Evolutionary conservation across 2,329 filamentous ascomycete species (phyloP).

Genomic region (Tolypocladium amazonense): DNA sequence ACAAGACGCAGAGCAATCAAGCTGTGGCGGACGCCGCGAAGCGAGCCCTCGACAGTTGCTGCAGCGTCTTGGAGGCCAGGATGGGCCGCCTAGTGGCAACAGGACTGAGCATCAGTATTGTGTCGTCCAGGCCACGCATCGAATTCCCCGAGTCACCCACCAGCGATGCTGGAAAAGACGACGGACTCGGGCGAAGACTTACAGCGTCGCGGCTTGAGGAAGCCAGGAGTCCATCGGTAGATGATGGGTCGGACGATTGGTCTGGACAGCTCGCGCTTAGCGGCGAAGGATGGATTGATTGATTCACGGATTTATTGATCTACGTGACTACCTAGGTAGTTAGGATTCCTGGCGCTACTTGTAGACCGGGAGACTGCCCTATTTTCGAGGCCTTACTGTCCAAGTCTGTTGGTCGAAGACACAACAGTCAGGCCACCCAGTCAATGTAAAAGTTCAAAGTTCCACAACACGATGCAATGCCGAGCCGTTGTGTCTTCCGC

Average conservation of each 20-base stretch:
- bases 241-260: background rate
- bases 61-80: background rate
- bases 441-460: background rate
- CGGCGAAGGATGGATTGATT: background rate
- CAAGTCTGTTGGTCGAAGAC: background rate
- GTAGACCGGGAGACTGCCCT: background rate
- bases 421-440: background rate
- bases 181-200: background rate
- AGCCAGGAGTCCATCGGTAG: background rate
- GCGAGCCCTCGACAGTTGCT: background rate
- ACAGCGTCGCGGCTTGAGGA: background rate
- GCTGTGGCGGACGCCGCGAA: background rate
- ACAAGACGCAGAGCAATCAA: background rate
- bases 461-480: background rate
- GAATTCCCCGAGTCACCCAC: background rate
- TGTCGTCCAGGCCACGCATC: background rate
- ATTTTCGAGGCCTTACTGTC: background rate
- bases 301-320: background rate
- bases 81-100: background rate
- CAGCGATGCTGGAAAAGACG: background rate
- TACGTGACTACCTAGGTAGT: background rate
- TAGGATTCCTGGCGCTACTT: background rate
- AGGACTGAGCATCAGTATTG: background rate
- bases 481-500: background rate
- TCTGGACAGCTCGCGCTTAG: background rate